Base-by-base conservation (phyloP, 2,329 filamentous ascomycete species). In the Neofusicoccum parvum region DNA sequence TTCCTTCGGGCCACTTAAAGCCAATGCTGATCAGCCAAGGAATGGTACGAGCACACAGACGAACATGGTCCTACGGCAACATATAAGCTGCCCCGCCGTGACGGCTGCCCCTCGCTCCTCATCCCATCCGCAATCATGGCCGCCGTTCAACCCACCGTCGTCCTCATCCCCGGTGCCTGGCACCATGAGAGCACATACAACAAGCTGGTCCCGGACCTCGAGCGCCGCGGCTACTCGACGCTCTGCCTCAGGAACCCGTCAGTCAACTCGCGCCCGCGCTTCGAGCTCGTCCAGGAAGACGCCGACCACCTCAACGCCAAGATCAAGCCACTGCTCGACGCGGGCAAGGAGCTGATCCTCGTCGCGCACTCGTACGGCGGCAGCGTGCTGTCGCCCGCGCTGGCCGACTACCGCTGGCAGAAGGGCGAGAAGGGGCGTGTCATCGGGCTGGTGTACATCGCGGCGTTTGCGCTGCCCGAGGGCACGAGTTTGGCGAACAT, bases 291-390 rank as follows among this genome's bases (percentile, higher is more conserved):
- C 23, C 51, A 68, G 3, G 50, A 66, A 9, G 74, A 75, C 37
- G 70, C 70, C 48, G 17, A 56, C 3, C 64, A 63, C 15, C 67
- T 74, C n/a, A 68, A 62, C 6, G 32, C 41, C 3, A n/a, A 66
- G 1, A 58, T 74, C n/a, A 37, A 64, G 17, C 65, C 67, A 4
- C n/a, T 56, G 14, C 62, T 74, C 3, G 27, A 60, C 0, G 12
- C 43, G 0, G 71, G 72, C 41, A 64, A 69, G 34, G 69, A 75
- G 32, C 67, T 75, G 7, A 39, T 75, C 10, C 46, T 75, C 1
- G 70, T 74, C 6, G 72, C 70, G 1, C 73, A 74, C 65, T 74
- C 72, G 37, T 75, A 74, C 50, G 73, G 70, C 4, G 71, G 66
- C 12, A 71, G 69, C 9, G 71, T 74, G 12, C 70, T 73, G 23